phyloP scores from a whole-genome alignment of 73 alveolate genomes.

The Uronychia binucleata region DNA sequence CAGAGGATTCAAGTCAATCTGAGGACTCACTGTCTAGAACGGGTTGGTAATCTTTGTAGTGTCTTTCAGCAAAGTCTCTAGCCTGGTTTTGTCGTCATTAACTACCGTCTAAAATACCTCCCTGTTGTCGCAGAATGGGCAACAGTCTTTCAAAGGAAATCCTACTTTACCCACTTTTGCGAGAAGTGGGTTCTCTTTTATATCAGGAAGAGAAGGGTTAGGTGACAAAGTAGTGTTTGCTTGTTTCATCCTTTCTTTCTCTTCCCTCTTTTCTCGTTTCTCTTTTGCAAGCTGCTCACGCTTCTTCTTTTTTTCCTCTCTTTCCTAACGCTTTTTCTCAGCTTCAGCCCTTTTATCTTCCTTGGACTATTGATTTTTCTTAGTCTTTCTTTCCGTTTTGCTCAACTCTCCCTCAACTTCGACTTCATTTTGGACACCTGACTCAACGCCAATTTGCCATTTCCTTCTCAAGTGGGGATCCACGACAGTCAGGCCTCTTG shows the following conservation, averaged over 20 bases:
- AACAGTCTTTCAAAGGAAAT: slow-evolving; percentile 37
- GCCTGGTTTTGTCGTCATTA: neutral
- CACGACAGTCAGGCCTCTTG: no score
- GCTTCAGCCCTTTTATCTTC: neutral
- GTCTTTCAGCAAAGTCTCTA: slow-evolving; percentile 17
- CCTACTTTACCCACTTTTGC: neutral
- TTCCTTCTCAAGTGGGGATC: no score
- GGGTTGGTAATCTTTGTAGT: slow-evolving; percentile 30
- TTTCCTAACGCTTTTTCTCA: neutral
- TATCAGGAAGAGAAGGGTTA: neutral
- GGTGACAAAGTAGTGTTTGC: neutral
- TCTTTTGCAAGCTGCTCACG: neutral
- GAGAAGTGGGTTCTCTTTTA: neutral
- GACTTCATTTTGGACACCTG: no score
- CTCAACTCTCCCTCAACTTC: no score
- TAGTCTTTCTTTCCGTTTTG: no score
- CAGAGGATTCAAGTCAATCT: neutral
- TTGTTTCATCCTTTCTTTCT: slow-evolving; percentile 2
- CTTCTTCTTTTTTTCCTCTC: slow-evolving; percentile 1
- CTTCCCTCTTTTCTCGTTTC: slow-evolving; percentile 9
- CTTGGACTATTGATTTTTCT: no score
- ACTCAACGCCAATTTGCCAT: no score
- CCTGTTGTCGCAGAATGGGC: slow-evolving; percentile 53
- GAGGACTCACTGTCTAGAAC: slow-evolving; percentile 20
- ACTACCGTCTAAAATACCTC: slow-evolving; percentile 4